Percentiles rank a stretch among this genome's conserved stretches.
These are phyloP conservation scores for Verticillium alfalfae DNA, from an alignment of 2,329 filamentous ascomycete genomes.

Conservation along the genomic window DNA sequence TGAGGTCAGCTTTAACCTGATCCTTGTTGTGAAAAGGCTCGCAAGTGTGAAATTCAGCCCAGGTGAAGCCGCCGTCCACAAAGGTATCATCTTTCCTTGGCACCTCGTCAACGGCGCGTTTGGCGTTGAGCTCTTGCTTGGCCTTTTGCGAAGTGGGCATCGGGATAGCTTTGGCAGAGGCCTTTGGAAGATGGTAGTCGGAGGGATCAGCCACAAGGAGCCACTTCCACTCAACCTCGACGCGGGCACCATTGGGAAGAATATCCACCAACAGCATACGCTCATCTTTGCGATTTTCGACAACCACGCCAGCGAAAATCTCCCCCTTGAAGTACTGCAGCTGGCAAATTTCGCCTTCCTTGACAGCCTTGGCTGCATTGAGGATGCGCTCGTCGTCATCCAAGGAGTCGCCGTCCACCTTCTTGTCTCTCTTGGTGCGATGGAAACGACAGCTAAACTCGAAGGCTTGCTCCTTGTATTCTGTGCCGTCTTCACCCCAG, in stretches of 20 bases:
- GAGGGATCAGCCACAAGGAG: slow-evolving; percentile 66
- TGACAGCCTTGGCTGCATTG: slow-evolving; percentile 62
- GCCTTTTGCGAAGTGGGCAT: slow-evolving; percentile 60
- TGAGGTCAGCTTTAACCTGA: slow-evolving; percentile 65
- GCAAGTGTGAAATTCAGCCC: slow-evolving; percentile 74
- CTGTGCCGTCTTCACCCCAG: slow-evolving; percentile 82
- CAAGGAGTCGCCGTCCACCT: slow-evolving; percentile 60
- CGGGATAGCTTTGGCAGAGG: slow-evolving; percentile 66
- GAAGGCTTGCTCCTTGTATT: slow-evolving; percentile 87
- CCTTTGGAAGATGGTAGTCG: slow-evolving; percentile 68
- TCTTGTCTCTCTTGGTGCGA: slow-evolving; percentile 78
- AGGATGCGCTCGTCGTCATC: slow-evolving; percentile 66
- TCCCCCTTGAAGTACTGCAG: slow-evolving; percentile 79
- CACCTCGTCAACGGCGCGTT: slow-evolving; percentile 54
- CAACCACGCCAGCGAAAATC: slow-evolving; percentile 83
- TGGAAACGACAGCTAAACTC: slow-evolving; percentile 96
- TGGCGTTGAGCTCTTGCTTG: slow-evolving; percentile 63
- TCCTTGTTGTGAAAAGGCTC: slow-evolving; percentile 46
- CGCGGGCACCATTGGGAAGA: slow-evolving; percentile 70
- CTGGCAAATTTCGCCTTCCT: slow-evolving; percentile 74
- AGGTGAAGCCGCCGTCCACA: slow-evolving; percentile 56
- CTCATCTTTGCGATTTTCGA: slow-evolving; percentile 76
- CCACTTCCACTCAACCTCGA: slow-evolving; percentile 84
- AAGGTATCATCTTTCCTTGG: slow-evolving; percentile 64
- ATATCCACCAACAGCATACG: slow-evolving; percentile 74